A percentile compares a stretch with the other conserved stretches of the same genome.
Conservation (phyloP, 768 basidiomycete species). For the Hericium coralloides region DNA sequence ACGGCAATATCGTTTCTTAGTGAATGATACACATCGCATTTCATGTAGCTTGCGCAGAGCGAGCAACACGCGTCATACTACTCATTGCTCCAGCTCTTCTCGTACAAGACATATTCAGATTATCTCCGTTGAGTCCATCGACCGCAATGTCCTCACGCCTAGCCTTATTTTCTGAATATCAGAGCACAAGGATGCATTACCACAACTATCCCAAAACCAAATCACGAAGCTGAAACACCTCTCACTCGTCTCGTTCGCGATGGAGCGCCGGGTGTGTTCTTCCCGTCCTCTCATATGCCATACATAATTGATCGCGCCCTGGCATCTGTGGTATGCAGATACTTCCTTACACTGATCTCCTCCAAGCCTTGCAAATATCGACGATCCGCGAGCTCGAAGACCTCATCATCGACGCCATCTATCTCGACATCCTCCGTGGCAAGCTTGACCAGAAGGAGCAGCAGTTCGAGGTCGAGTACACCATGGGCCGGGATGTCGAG, state of each 20-base stretch:
- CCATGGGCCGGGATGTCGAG: conserved; percentile 87
- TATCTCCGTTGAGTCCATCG: conserved; percentile 52
- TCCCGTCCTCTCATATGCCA: not conserved
- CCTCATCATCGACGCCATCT: conserved; percentile 94
- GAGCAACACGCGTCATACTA: conserved; percentile 56
- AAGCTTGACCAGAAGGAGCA: conserved; percentile 90
- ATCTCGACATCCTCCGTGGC: conserved; percentile 80
- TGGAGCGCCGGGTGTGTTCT: conserved; percentile 59
- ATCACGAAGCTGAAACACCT: conserved; percentile 87
- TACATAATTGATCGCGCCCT: not conserved
- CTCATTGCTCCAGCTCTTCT: conserved; percentile 74
- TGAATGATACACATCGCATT: not conserved
- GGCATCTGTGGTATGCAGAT: conserved; percentile 38
- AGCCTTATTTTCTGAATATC: conserved; percentile 3
- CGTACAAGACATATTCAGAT: conserved; percentile 81
- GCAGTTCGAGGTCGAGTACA: conserved; percentile 87
- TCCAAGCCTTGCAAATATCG: conserved; percentile 61
- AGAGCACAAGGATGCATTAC: conserved; percentile 63
- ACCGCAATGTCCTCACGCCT: not conserved
- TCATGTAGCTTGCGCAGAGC: conserved; percentile 50
- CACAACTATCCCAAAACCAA: conserved; percentile 64
- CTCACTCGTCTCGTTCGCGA: conserved; percentile 78
- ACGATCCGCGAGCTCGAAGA: conserved; percentile 89
- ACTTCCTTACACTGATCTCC: conserved; percentile 70
- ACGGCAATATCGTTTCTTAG: not conserved